Percentiles rank a stretch among this genome's conserved stretches.
Evolutionary conservation across 2,329 filamentous ascomycete genomes (phyloP).

Genomic region (Paraphoma chrysanthemicola): DNA sequence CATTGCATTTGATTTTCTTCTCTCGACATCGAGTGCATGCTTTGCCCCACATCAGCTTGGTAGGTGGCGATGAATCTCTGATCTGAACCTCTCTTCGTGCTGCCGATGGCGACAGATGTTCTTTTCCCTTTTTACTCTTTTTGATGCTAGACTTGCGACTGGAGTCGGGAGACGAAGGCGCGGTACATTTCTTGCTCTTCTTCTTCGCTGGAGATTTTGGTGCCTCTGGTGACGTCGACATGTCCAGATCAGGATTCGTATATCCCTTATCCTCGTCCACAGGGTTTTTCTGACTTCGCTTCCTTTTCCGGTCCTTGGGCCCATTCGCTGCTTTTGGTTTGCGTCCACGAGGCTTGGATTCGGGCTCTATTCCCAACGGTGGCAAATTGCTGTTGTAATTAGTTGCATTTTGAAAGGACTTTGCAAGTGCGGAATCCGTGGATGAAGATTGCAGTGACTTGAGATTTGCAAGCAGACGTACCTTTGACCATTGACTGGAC

Average conservation of each 20-base stretch:
- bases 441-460: background rate
- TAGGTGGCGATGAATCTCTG: constrained; percentile 6
- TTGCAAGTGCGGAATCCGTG: background rate
- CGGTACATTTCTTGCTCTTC: constrained; percentile 25
- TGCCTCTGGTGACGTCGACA: constrained; percentile 29
- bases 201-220: constrained; percentile 23
- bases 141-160: constrained; percentile 14
- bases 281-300: constrained; percentile 24
- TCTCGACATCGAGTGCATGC: constrained; percentile 30
- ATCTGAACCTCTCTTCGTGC: constrained; percentile 16
- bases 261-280: constrained; percentile 16
- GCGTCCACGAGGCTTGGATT: background rate
- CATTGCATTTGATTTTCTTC: constrained; percentile 42
- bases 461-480: constrained; percentile 11
- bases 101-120: constrained; percentile 20
- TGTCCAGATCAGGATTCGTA: constrained; percentile 22
- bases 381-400: constrained; percentile 8
- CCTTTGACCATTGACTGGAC: constrained; percentile 18
- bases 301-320: constrained; percentile 23
- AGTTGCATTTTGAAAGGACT: background rate
- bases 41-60: constrained; percentile 20
- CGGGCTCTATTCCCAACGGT: constrained; percentile 5
- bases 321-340: constrained; percentile 8
- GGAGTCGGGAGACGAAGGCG: constrained; percentile 7
- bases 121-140: constrained; percentile 24